These are phyloP conservation scores for Globisporangium echinulatum DNA, from an alignment of 352 stramenopile genomes.

Conservation along the genomic window DNA sequence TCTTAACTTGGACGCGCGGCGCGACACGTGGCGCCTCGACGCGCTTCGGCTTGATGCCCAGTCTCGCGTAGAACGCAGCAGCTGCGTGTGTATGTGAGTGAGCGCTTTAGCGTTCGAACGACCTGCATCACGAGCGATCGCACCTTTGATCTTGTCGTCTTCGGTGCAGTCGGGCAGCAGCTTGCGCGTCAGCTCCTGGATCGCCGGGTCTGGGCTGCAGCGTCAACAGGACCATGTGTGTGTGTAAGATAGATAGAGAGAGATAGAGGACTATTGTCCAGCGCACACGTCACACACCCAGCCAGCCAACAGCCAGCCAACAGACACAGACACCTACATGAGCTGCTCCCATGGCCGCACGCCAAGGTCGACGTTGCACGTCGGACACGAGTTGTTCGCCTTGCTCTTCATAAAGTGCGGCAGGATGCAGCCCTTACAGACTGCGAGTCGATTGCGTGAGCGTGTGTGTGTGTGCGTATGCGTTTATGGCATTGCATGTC, in stretches of 20 bases:
- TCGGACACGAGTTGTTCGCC: constrained; percentile 32
- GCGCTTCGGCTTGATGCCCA: constrained; percentile 59
- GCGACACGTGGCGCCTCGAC: constrained; percentile 9
- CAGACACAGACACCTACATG: constrained; percentile 25
- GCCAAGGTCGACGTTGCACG: constrained; percentile 35
- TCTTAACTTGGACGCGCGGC: constrained; percentile 11
- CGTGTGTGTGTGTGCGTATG: neutral
- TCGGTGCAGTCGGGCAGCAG: constrained; percentile 34
- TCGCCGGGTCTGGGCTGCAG: constrained; percentile 40
- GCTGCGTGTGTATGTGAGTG: constrained; percentile 9
- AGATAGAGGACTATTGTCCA: no score
- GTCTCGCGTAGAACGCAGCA: constrained; percentile 30
- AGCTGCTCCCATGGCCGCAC: constrained; percentile 46
- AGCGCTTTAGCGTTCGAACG: neutral
- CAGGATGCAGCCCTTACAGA: constrained; percentile 62
- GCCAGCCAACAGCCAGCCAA: neutral
- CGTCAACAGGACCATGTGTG: neutral
- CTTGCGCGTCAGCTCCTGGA: constrained; percentile 49
- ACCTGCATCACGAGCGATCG: neutral
- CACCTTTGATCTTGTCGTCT: constrained; percentile 39
- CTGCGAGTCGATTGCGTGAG: constrained; percentile 11
- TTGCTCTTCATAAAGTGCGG: constrained; percentile 30
- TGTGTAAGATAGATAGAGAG: neutral
- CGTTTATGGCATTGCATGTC: neutral
- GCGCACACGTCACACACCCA: neutral